These are phyloP conservation scores for Helicostylum pulchrum DNA, from an alignment of 192 early-diverging fungal species.

Conservation along the genomic window DNA sequence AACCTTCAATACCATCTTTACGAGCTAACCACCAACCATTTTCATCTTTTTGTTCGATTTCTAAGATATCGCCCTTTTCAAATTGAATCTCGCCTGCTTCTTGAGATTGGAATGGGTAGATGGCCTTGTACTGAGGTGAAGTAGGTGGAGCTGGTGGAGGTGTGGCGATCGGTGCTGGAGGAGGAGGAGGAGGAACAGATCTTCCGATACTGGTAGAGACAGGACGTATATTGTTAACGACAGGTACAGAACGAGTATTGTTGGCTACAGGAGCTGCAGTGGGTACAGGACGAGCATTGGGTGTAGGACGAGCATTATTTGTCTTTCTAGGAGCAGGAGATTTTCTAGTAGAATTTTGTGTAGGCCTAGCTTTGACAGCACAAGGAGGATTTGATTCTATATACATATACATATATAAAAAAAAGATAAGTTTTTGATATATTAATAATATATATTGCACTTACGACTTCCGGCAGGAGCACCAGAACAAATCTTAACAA, in stretches of 20 bases:
- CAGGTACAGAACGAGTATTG: not conserved
- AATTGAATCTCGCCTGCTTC: slow-evolving; percentile 64
- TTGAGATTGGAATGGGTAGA: slow-evolving; percentile 66
- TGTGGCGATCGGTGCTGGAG: slow-evolving; percentile 48
- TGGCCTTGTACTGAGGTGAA: slow-evolving; percentile 58
- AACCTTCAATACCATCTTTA: slow-evolving; percentile 62
- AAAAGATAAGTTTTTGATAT: not conserved
- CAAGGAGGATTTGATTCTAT: slow-evolving; percentile 32
- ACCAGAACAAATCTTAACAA: slow-evolving; percentile 58
- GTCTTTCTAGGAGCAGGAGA: slow-evolving; percentile 9
- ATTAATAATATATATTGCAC: not conserved
- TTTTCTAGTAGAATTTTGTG: slow-evolving; percentile 3
- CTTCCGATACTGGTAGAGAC: slow-evolving; percentile 5
- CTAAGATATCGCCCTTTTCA: slow-evolving; percentile 62
- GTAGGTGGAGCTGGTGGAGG: slow-evolving; percentile 38
- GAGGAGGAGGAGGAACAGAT: slow-evolving; percentile 48
- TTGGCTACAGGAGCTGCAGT: not conserved
- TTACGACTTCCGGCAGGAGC: slow-evolving; percentile 55
- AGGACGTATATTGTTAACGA: slow-evolving; percentile 8
- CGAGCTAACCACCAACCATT: slow-evolving; percentile 61
- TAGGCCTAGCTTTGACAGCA: slow-evolving; percentile 27
- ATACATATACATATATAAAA: not conserved
- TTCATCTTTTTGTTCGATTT: slow-evolving; percentile 62
- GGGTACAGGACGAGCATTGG: not conserved
- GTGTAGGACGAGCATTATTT: not conserved